A percentile compares a stretch with the other conserved stretches of the same genome.
phyloP scores from a whole-genome alignment of 208 protist genomes.

The Naegleria gruberi region DNA sequence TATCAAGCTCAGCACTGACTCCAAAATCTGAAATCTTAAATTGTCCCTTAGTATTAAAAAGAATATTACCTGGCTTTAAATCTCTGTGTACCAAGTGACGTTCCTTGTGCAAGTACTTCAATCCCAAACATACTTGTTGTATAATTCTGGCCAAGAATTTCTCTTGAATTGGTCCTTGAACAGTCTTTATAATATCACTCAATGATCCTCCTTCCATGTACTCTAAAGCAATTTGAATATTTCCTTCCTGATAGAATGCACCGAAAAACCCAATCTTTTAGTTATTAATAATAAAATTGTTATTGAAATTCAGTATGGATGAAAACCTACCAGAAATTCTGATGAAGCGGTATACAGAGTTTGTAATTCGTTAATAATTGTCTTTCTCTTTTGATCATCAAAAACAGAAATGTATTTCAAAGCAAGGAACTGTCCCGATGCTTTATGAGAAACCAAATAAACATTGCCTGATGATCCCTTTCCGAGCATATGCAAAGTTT shows the following conservation, averaged over 20 bases:
- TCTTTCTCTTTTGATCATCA: background rate
- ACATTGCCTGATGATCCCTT: conserved; percentile 1
- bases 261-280: background rate
- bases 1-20: conserved; percentile 72
- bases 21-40: conserved; percentile 82
- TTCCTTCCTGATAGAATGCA: conserved; percentile 6
- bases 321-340: background rate
- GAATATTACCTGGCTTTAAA: conserved; percentile 94
- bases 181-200: background rate
- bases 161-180: conserved; percentile 28
- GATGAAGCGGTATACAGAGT: background rate
- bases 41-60: conserved; percentile 69
- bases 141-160: conserved; percentile 18
- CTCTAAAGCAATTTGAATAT: background rate
- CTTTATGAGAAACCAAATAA: background rate
- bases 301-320: background rate
- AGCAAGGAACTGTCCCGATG: background rate
- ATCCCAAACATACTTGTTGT: conserved; percentile 54
- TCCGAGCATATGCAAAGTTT: background rate
- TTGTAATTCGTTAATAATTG: conserved; percentile 5
- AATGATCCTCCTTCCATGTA: conserved; percentile 7
- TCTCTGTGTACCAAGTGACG: conserved; percentile 87
- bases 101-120: conserved; percentile 70
- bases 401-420: conserved; percentile 5
- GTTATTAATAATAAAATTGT: background rate